These are phyloP conservation scores for Coemansia sp. DNA, from an alignment of 192 early-diverging fungal genomes.

Conservation along the genomic window DNA sequence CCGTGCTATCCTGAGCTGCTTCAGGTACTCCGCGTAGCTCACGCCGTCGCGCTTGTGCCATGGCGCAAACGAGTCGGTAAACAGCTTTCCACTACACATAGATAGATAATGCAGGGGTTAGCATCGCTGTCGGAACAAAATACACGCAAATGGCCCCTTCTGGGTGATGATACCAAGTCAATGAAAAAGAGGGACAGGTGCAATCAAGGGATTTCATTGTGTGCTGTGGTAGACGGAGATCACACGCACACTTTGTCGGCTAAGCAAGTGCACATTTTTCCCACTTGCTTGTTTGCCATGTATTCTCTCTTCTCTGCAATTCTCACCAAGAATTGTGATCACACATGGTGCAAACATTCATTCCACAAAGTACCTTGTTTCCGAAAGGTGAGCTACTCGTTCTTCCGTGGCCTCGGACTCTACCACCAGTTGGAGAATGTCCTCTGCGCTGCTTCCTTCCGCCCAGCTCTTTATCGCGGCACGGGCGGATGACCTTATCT, in stretches of 20 bases:
- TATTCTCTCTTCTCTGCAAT: neutral
- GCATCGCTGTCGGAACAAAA: neutral
- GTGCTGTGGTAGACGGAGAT: neutral
- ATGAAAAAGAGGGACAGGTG: neutral
- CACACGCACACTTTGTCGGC: slow-evolving; percentile 4
- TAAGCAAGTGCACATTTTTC: neutral
- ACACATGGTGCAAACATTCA: slow-evolving; percentile 2
- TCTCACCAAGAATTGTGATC: neutral
- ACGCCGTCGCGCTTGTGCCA: slow-evolving; percentile 45
- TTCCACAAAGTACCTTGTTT: slow-evolving; percentile 24
- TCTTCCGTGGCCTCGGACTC: slow-evolving; percentile 26
- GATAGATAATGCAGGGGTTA: neutral
- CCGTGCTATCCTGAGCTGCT: slow-evolving; percentile 45
- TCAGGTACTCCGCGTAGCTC: slow-evolving; percentile 38
- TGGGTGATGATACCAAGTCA: neutral
- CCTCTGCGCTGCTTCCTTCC: slow-evolving; percentile 9
- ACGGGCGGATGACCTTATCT: slow-evolving; percentile 17
- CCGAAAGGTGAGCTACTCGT: slow-evolving; percentile 25
- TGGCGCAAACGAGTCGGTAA: slow-evolving; percentile 46
- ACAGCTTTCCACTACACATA: slow-evolving; percentile 43
- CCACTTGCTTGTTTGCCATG: too few relatives aligned
- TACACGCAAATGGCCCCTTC: neutral
- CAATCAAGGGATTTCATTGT: slow-evolving; percentile 3
- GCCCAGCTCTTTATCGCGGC: slow-evolving; percentile 20
- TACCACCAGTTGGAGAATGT: slow-evolving; percentile 8